These are phyloP conservation scores for Millerozyma acaciae DNA, from an alignment of 805 yeast genomes.

Conservation along the genomic window DNA sequence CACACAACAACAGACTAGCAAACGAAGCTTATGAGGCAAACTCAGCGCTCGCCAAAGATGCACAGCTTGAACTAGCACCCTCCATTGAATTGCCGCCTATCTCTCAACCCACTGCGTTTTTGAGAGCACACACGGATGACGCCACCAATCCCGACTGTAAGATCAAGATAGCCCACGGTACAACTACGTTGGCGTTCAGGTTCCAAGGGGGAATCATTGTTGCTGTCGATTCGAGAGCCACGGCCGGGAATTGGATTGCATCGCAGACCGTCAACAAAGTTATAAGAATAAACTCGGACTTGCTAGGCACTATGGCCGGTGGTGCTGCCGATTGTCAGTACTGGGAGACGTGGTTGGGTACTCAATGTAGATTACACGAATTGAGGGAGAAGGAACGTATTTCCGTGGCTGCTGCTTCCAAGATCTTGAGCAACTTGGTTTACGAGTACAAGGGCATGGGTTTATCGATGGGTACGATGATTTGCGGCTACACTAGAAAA, in stretches of 20 bases:
- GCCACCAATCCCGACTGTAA: conserved; percentile 87
- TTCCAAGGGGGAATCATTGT: conserved; percentile 94
- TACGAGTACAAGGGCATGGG: conserved; percentile 97
- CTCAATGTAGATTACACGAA: conserved; percentile 94
- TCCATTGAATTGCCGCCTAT: conserved; percentile 74
- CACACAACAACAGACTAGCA: conserved; percentile 22
- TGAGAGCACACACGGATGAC: conserved; percentile 98
- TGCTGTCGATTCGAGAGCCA: conserved; percentile 97
- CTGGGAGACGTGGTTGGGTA: conserved; percentile 99
- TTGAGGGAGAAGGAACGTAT: conserved; percentile 92
- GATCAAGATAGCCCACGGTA: conserved; percentile 97
- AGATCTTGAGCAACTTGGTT: conserved; percentile 84
- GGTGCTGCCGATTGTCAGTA: conserved; percentile 99
- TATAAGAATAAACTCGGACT: conserved; percentile 90
- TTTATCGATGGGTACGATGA: conserved; percentile 98
- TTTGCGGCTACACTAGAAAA: conserved; percentile 92
- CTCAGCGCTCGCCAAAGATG: conserved; percentile 14
- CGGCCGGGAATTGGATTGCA: conserved; percentile 97
- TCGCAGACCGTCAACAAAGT: conserved; percentile 97
- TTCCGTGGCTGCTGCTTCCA: conserved; percentile 94
- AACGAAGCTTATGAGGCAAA: conserved; percentile 28
- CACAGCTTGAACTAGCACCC: conserved; percentile 48
- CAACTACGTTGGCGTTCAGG: conserved; percentile 96
- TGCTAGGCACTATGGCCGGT: conserved; percentile 98
- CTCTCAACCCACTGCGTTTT: conserved; percentile 83